Conservation (phyloP, 2,329 filamentous ascomycete species). For the Botryotinia calthae region DNA sequence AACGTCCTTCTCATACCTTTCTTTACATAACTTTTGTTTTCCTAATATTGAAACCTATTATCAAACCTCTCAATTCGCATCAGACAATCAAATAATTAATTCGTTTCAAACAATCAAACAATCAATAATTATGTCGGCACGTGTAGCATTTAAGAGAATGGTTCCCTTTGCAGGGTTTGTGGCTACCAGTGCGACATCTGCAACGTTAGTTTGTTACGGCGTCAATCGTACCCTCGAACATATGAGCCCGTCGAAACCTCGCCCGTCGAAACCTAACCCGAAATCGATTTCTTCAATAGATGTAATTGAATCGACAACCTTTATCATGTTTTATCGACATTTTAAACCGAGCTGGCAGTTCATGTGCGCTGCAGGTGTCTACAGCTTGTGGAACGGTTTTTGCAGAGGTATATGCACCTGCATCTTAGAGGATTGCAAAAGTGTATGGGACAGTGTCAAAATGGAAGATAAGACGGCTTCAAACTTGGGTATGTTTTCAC, state of each 20-base stretch:
- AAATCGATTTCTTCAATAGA: not conserved
- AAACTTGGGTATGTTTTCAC: not conserved
- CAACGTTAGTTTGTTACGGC: rapidly evolving
- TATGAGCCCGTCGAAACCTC: not conserved
- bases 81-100: not conserved
- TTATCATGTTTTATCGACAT: not conserved
- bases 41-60: not conserved
- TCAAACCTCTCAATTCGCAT: not conserved
- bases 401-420: rapidly evolving
- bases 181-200: not conserved
- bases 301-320: not conserved
- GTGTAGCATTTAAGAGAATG: not conserved
- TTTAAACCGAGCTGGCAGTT: not conserved
- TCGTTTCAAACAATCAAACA: too few relatives aligned
- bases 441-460: not conserved
- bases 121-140: not conserved
- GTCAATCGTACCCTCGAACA: not conserved
- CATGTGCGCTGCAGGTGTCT: not conserved
- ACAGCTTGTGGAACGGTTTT: rapidly evolving
- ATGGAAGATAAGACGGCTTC: not conserved
- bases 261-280: too few relatives aligned
- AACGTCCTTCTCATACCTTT: not conserved
- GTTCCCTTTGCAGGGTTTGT: not conserved
- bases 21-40: not conserved
- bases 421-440: not conserved